Base-by-base conservation (phyloP, 768 basidiomycete genomes). In the Hirschioporus abietinus region DNA sequence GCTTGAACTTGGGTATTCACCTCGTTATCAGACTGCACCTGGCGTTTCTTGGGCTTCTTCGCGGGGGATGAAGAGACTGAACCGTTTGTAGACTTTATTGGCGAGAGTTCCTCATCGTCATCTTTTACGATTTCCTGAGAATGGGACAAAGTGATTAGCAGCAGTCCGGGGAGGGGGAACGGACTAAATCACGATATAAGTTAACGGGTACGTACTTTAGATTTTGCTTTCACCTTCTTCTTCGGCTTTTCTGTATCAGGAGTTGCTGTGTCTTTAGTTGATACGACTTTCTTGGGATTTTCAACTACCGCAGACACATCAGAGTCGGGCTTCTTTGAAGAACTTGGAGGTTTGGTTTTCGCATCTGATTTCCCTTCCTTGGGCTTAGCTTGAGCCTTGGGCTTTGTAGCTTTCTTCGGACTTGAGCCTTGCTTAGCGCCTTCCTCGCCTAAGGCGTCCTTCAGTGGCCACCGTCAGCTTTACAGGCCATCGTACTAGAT, bases 341-440 rank as follows among this genome's bases (percentile, higher is more conserved):
- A 52, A 52, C 42, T 52, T 15, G 42, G 42, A 10, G 60, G 20
- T 61, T 15, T 61, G 24, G 60, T 25, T 2, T 61, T 61, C 7
- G 30, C 12, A 34, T 24, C 35, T 24, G 66, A 42, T 26, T 67
- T 60, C 26, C 63, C 8, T 42, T 20, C n/a, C 35, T 64, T 34
- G 18, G 58, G 23, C 26, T 70, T 70, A 20, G 52, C 64, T 59
- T 70, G 73, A 64, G 69, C 67, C 10, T 34, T 17, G 7, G 23
- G 24, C 36, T 66, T 68, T 17, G 25, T 59, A 25, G 24, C 60
- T 9, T 34, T 52, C 0, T 57, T 26, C 8, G 52, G 63, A 1
- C 15, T 34, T 12, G 23, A 61, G 17, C 42, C 71, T 1, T 71
- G 67, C 36, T 62, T 17, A 23, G 68, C 24, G 7, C 58, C 36